Base-by-base conservation (phyloP, 2,329 filamentous ascomycete species). In the Graphilbum sp. region DNA sequence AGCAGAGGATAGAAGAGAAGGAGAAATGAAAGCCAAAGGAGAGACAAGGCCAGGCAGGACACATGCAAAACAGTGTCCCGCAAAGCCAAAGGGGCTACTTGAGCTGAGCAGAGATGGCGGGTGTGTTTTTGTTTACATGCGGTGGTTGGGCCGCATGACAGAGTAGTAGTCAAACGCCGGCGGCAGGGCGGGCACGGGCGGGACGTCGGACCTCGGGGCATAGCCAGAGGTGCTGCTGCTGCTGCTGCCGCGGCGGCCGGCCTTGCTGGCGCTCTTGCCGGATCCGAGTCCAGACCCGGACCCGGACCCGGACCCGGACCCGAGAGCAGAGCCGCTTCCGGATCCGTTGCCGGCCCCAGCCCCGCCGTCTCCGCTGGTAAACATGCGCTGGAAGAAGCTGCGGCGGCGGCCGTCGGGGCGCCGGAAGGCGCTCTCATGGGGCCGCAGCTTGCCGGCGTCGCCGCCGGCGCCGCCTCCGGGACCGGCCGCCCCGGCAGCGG, bases 321-420 rank as follows among this genome's bases (percentile, higher is more conserved):
- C 23, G 7, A 25, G 23, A 7, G 7, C 23, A 25, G 7, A 25
- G 7, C 12, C 23, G 23, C 23, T 7, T 25, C 23, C 7, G 23
- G 23, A n/a, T n/a, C n/a, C n/a, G 27, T 12, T 29, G 10, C 27
- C 13, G 27, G 5, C 9, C 19, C 34, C 10, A 3, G 35, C 16
- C 3, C n/a, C 32, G 9, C 10, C 18, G 20, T 32, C 24, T 17
- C 27, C 37, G 29, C 49, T 37, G 34, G 50, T 56, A 35, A 62
- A 58, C 18, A 63, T 55, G 10, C 60, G 58, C 18, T 62, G 58
- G 15, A 65, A 47, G 7, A 64, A 51, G 31, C 53, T 56, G 29
- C 50, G 53, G 39, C 53, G 56, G 12, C 45, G 46, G 18, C 49
- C 45, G 15, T 50, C 45, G n/a, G 33, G 41, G 27, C 52, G 47